Conservation (phyloP, 768 basidiomycete genomes). For the Pholiota microspora region DNA sequence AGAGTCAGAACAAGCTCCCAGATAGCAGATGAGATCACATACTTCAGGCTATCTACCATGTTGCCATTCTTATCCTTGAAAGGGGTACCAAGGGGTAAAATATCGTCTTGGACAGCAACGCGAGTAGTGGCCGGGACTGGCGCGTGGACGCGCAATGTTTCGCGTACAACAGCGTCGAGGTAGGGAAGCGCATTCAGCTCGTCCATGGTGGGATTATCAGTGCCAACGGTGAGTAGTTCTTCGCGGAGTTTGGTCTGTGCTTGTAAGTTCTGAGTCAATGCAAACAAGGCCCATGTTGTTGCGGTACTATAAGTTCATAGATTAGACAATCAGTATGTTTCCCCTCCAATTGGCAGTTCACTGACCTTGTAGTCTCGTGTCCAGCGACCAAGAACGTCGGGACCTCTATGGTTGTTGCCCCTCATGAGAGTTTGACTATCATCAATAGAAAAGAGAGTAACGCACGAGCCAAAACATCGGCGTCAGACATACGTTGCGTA, state of each 20-base stretch:
- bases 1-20: background rate
- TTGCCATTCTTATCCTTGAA: constrained; percentile 42
- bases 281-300: constrained; percentile 58
- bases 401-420: constrained; percentile 39
- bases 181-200: constrained; percentile 64
- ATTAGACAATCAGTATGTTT: background rate
- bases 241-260: constrained; percentile 56
- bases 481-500: constrained; percentile 54
- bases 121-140: constrained; percentile 45
- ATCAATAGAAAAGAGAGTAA: background rate
- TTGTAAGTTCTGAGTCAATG: constrained; percentile 44
- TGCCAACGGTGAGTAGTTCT: constrained; percentile 50
- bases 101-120: constrained; percentile 48
- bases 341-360: background rate
- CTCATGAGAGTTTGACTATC: background rate
- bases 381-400: constrained; percentile 62
- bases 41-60: constrained; percentile 33
- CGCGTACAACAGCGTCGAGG: constrained; percentile 62
- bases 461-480: constrained; percentile 58
- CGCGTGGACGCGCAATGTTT: constrained; percentile 55
- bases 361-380: constrained; percentile 54
- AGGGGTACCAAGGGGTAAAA: constrained; percentile 47
- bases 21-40: background rate
- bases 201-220: constrained; percentile 67
- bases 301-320: constrained; percentile 31